Conservation (phyloP, 1,284 basidiomycete species). For the Termitomyces sp. region DNA sequence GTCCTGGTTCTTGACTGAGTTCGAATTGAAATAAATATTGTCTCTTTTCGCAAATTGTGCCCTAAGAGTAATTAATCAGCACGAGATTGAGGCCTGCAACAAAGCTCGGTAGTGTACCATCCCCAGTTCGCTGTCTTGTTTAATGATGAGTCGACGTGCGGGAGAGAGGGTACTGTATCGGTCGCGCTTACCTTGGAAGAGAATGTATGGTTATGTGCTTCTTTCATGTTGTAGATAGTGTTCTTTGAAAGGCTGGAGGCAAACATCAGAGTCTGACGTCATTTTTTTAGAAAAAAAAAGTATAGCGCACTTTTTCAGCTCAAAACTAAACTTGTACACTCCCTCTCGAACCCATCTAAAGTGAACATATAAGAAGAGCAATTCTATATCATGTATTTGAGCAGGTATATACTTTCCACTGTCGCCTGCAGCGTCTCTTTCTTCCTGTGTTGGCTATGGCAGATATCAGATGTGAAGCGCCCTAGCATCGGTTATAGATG, state of each 20-base stretch:
- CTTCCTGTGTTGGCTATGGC: constrained; percentile 65
- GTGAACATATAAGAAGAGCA: constrained; percentile 1
- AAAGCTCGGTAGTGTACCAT: constrained; percentile 43
- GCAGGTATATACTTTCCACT: constrained; percentile 24
- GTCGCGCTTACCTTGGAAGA: constrained; percentile 57
- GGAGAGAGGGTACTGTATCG: background rate
- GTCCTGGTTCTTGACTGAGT: constrained; percentile 52
- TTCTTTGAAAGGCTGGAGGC: constrained; percentile 43
- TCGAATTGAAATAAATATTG: constrained; percentile 60
- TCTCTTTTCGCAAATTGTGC: constrained; percentile 79
- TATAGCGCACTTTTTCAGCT: constrained; percentile 58
- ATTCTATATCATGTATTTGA: background rate
- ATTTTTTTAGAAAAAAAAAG: too few relatives aligned
- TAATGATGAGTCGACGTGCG: background rate
- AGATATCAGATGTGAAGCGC: constrained; percentile 2
- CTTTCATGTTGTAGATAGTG: constrained; percentile 60
- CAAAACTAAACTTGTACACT: constrained; percentile 79
- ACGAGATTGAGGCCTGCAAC: constrained; percentile 5
- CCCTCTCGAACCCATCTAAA: constrained; percentile 79
- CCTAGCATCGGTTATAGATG: too few relatives aligned
- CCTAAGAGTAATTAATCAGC: constrained; percentile 35
- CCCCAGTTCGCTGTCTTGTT: constrained; percentile 77
- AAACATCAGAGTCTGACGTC: background rate
- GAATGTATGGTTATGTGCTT: constrained; percentile 81
- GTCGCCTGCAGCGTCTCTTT: constrained; percentile 59